Evolutionary conservation across 2,329 filamentous ascomycete species (phyloP), one percentile per base, ranked within the genome.

Genomic region (Fusarium algeriense): DNA sequence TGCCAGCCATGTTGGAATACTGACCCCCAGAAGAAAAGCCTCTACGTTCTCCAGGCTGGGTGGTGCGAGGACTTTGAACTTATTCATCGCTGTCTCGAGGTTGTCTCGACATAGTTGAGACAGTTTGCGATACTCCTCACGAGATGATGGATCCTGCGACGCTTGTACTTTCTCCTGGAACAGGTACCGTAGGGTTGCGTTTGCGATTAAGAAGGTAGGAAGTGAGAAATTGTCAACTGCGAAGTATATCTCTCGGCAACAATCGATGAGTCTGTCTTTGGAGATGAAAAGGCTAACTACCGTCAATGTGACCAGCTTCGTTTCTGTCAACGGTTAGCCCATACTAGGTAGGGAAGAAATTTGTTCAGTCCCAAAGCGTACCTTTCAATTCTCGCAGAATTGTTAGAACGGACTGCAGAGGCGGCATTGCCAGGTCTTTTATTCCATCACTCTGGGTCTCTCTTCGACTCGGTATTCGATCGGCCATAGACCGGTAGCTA

Each of bases 341-440:
- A n/a, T n/a, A n/a, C n/a, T n/a, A n/a, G n/a, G n/a, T n/a, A n/a
- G n/a, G n/a, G n/a, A n/a, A n/a, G n/a, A n/a, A n/a, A n/a, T n/a
- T n/a, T n/a, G n/a, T n/a, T n/a, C n/a, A n/a, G n/a, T n/a, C n/a
- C n/a, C n/a, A n/a, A n/a, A n/a, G 11, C 38, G 1, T 23, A 37
- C 48, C 48, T 52, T 37, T 52, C 2, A 52, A 8, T 52, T 52
- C 48, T 3, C 48, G 23, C 4, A 52, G 9, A 28, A n/a, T 52
- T 0, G 4, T 5, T 4, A 52, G 34, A 11, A 37, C 34, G 0
- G 34, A 38, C 34, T n/a, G 34, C 13, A 52, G 3, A 3, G 48
- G 48, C 6, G 48, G 48, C 34, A 52, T 52, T 28, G 20, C 3
- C 13, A 52, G 17, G n/a, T 38, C 23, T 12, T 8, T n/a, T 6